Base-by-base conservation (phyloP, 2,329 filamentous ascomycete genomes). In the Fusarium ramigenum region DNA sequence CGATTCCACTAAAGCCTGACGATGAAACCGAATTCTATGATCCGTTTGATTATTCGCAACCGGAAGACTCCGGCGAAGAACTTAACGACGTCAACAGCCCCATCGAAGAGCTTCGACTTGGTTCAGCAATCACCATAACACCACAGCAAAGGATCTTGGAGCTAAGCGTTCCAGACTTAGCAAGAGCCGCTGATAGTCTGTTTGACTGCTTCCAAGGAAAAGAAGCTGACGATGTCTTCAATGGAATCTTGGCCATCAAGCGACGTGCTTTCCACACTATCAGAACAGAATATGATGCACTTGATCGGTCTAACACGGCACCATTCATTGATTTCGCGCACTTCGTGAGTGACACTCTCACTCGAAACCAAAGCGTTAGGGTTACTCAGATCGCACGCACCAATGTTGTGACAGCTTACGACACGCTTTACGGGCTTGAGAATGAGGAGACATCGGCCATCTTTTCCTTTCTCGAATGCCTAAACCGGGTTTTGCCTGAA, bases 361-460 rank as follows among this genome's bases (percentile, higher is more conserved):
- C 54, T n/a, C 50, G 63, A n/a, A 47, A 66, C 7, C 42, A 57
- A 19, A 46, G 36, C 16, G 30, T 34, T 23, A 70, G 63, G 28
- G 60, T 44, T 14, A 67, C 37, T 19, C 68, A 76, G 19, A 71
- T 82, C 21, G 79, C 77, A 9, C 73, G 77, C 34, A 80, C 80
- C 32, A 85, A 85, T 61, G 75, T 83, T 9, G 81, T 80, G 28
- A 77, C 78, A 9, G 77, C 82, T 11, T 77, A 83, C 16, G 78
- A 82, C 58, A 70, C 75, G 9, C 68, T 82, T 39, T 59, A 69
- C 18, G 52, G 47, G 28, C 47, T 77, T n/a, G 34, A 72, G 37
- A 44, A 62, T 16, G 53, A 46, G 1, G 60, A 66, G 9, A 30
- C 60, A 15, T 5, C n/a, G n/a, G 73, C 77, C 30, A 58, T 75